phyloP scores from a whole-genome alignment of 495 filamentous ascomycete genomes.

The Umbilicaria muhlenbergii region DNA sequence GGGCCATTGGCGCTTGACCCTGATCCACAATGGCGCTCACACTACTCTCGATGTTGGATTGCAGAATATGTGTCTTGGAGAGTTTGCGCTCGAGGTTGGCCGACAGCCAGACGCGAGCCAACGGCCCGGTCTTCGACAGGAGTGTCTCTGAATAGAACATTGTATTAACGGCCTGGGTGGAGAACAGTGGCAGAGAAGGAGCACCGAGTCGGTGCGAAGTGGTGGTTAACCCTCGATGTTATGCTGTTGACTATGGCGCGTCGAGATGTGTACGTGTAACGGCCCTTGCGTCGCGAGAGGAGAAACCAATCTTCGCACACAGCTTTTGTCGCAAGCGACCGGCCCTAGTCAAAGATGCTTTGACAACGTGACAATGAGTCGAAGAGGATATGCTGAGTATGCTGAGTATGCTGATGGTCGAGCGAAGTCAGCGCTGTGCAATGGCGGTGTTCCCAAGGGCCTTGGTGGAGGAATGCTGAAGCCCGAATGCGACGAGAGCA shows the following conservation, averaged over 20 bases:
- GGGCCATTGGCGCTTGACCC: conserved; percentile 85
- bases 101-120: conserved; percentile 94
- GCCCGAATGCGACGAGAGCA: too few relatives aligned
- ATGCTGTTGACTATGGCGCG: conserved; percentile 12
- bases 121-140: conserved; percentile 86
- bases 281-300: background rate
- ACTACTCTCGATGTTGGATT: conserved; percentile 83
- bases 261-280: conserved; percentile 12
- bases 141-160: conserved; percentile 99
- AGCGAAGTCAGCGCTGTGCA: too few relatives aligned
- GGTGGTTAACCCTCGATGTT: background rate
- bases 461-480: too few relatives aligned
- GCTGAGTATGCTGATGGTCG: too few relatives aligned
- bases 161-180: conserved; percentile 5
- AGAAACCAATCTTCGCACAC: too few relatives aligned
- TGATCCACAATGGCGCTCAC: conserved; percentile 88
- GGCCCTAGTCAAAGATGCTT: too few relatives aligned
- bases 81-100: conserved; percentile 96
- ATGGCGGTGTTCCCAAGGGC: too few relatives aligned
- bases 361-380: too few relatives aligned
- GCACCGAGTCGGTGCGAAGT: conserved; percentile 1
- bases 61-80: conserved; percentile 83
- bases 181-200: conserved; percentile 1
- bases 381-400: too few relatives aligned
- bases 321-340: too few relatives aligned